These are phyloP conservation scores for Gaertneriomyces semiglobifer DNA, from an alignment of 192 early-diverging fungal species.

Conservation along the genomic window DNA sequence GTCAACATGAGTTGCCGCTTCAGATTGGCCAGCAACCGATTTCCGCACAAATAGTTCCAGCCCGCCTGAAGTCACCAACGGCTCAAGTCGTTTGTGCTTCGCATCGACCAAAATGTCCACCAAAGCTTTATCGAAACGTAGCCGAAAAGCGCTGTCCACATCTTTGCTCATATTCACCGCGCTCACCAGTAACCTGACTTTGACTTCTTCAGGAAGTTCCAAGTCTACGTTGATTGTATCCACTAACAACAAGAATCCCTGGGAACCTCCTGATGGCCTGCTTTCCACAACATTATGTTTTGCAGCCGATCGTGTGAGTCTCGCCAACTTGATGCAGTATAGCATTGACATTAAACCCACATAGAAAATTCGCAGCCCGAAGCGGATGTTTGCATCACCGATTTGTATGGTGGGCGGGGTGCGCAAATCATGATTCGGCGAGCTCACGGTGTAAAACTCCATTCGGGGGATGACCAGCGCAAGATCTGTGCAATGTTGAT, in stretches of 20 bases:
- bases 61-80: too few species aligned
- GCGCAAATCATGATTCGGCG: not conserved
- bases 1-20: not conserved
- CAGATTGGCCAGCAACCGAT: too few species aligned
- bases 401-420: conserved; percentile 10
- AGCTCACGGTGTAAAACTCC: not conserved
- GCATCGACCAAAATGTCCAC: too few species aligned
- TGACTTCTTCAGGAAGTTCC: conserved; percentile 16
- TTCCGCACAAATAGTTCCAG: too few species aligned
- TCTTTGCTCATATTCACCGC: too few species aligned
- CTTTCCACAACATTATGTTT: too few species aligned
- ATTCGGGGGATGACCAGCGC: not conserved
- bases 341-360: conserved; percentile 17
- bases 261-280: too few species aligned
- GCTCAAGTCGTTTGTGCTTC: too few species aligned
- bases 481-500: too few species aligned
- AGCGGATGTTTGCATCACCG: conserved; percentile 8
- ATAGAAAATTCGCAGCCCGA: conserved; percentile 17
- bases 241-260: too few species aligned
- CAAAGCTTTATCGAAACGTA: too few species aligned
- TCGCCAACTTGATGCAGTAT: conserved; percentile 18
- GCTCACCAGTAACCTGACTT: not conserved
- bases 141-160: too few species aligned
- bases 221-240: not conserved
- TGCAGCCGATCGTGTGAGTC: not conserved